A percentile compares a stretch with the other conserved stretches of the same genome.
phyloP scores from a whole-genome alignment of 768 basidiomycete species.

The Boletus subparvulus region DNA sequence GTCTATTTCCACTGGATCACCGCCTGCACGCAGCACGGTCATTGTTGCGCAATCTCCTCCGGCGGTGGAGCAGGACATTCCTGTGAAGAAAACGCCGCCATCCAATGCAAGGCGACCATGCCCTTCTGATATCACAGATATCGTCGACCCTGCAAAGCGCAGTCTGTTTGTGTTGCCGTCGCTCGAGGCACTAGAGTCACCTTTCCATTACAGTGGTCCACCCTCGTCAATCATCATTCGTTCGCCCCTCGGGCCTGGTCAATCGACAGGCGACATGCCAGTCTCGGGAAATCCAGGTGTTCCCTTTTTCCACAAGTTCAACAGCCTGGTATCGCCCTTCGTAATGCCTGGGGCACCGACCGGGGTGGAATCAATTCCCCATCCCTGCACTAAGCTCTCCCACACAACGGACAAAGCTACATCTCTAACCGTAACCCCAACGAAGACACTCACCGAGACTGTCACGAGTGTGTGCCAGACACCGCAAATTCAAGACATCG shows the following conservation, averaged over 20 bases:
- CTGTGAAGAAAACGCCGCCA: not conserved
- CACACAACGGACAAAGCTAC: not conserved
- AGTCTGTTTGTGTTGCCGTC: constrained; percentile 4
- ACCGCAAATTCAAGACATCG: not conserved
- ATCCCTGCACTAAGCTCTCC: not conserved
- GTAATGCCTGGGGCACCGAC: constrained; percentile 2
- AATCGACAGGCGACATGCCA: not conserved
- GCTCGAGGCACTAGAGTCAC: constrained; percentile 15
- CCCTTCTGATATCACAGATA: not conserved
- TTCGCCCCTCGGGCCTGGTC: constrained; percentile 13
- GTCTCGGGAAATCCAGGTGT: not conserved
- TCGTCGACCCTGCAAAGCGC: not conserved
- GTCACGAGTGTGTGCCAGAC: not conserved
- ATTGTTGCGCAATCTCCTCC: constrained; percentile 2
- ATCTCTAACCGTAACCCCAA: not conserved
- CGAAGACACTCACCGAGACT: not conserved
- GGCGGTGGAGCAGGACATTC: constrained; percentile 1
- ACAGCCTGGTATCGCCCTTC: constrained; percentile 16
- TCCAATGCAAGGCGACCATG: constrained; percentile 1
- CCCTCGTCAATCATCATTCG: constrained; percentile 24
- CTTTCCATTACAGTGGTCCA: constrained; percentile 10
- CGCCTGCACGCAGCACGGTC: too few species aligned
- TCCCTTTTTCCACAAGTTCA: constrained; percentile 5
- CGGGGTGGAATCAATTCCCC: not conserved
- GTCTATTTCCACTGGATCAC: constrained; percentile 19